Base-by-base conservation (phyloP, 306 rosid species). In the Dalbergia cultrata region DNA sequence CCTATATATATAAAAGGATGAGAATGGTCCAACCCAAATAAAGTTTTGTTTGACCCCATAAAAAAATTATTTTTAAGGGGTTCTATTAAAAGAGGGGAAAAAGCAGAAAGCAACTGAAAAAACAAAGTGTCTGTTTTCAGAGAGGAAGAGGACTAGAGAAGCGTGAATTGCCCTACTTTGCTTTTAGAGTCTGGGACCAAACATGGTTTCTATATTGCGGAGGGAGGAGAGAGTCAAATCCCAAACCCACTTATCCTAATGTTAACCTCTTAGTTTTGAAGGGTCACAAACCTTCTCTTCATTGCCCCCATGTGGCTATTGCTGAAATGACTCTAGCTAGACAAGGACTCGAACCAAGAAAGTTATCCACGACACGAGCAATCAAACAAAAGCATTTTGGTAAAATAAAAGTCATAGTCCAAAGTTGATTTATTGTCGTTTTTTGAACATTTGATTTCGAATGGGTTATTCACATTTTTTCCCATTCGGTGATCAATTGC, bases 371-470 rank as follows among this genome's bases (percentile, higher is more conserved):
- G 72, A 87, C 88, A 86, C 21, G 14, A 65, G 62, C 79, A 77
- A 83, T 74, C 85, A 57, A 87, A 87, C 90, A 86, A 82, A 82
- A 81, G 58, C 41, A 37, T 37, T 37, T 16, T 56, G 75, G 53
- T 77, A 71, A 84, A 82, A 69, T 74, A 16, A 74, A 26, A 79
- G 81, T 70, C 80, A 22, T 39, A 41, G 18, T 77, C 89, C 80
- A 74, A 82, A 74, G 82, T 79, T 86, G 80, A 82, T 86, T 84
- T 34, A 62, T 74, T 85, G 86, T 90, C 90, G 85, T 80, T 81
- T 85, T 70, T 67, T 10, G 68, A 72, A 65, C 68, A 57, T 78
- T 81, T 74, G 86, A 84, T 78, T 70, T 85, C 72, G 11, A 53
- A 19, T 78, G 80, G 11, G 72, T 57, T 77, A 21, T 45, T 81